Percentiles rank a stretch among this genome's conserved stretches.
Evolutionary conservation across 345 rosid species (phyloP).

Genomic region (Pugionium dolabratum): DNA sequence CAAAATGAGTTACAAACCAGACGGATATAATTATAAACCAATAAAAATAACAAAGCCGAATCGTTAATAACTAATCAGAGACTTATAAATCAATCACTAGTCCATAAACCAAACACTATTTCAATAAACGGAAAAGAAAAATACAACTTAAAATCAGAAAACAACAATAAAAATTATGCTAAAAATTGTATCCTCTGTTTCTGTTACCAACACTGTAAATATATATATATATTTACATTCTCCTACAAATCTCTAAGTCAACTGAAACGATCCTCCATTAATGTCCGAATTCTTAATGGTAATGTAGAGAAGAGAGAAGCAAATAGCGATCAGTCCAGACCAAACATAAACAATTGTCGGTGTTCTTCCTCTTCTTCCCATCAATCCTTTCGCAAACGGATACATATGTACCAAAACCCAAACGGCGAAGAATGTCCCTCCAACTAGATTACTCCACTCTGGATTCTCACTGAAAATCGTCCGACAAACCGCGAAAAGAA

Average conservation of each 20-base stretch:
- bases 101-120: no score
- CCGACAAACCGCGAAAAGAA: conserved; percentile 56
- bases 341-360: conserved; percentile 73
- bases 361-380: conserved; percentile 75
- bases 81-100: no score
- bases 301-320: conserved; percentile 73
- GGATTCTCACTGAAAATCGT: conserved; percentile 55
- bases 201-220: not conserved
- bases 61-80: no score
- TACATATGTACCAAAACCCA: conserved; percentile 85
- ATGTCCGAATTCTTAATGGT: conserved; percentile 57
- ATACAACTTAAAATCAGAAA: no score
- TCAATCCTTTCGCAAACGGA: conserved; percentile 80
- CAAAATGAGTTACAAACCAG: no score
- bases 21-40: no score
- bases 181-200: conserved; percentile 5
- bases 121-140: not conserved
- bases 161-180: not conserved
- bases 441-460: conserved; percentile 63
- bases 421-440: conserved; percentile 77
- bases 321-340: conserved; percentile 75
- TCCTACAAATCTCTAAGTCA: conserved; percentile 36
- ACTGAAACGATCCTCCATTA: conserved; percentile 57
- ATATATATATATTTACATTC: conserved; percentile 13
- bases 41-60: no score